These are phyloP conservation scores for Ascosphaera apis DNA, from an alignment of 2,329 filamentous ascomycete species.

Conservation along the genomic window DNA sequence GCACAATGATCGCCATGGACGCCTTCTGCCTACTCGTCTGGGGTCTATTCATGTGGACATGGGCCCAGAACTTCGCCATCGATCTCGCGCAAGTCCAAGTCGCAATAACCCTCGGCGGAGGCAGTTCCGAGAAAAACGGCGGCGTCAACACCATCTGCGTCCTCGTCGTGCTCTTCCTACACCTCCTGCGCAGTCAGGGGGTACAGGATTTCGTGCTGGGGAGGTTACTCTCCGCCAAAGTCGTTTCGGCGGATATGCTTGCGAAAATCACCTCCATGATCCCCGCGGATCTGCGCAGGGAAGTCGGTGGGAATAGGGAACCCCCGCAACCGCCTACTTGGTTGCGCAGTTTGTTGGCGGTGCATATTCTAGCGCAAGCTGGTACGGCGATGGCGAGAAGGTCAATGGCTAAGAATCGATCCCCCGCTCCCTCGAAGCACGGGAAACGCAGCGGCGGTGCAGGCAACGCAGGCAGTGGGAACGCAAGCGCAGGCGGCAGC, in stretches of 20 bases:
- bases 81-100: constrained; percentile 87
- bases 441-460: constrained; percentile 21
- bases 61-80: constrained; percentile 66
- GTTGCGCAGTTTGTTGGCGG: constrained; percentile 24
- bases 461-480: not conserved
- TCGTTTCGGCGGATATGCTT: constrained; percentile 20
- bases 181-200: constrained; percentile 22
- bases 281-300: constrained; percentile 20
- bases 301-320: constrained; percentile 9
- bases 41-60: constrained; percentile 60
- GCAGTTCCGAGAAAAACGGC: constrained; percentile 29
- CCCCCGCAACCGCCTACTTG: constrained; percentile 21
- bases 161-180: constrained; percentile 22
- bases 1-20: constrained; percentile 67
- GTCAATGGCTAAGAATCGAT: constrained; percentile 22
- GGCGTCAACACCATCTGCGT: constrained; percentile 24
- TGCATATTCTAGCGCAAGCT: constrained; percentile 26
- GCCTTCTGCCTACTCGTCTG: constrained; percentile 62
- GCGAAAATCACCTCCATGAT: constrained; percentile 21
- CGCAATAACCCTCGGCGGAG: constrained; percentile 70
- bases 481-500: not conserved
- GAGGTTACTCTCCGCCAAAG: constrained; percentile 21
- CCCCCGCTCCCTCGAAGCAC: constrained; percentile 16
- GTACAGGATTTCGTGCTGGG: constrained; percentile 27
- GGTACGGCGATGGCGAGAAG: constrained; percentile 24